Conservation (phyloP, 495 filamentous ascomycete species). For the Haplographium delicatum region DNA sequence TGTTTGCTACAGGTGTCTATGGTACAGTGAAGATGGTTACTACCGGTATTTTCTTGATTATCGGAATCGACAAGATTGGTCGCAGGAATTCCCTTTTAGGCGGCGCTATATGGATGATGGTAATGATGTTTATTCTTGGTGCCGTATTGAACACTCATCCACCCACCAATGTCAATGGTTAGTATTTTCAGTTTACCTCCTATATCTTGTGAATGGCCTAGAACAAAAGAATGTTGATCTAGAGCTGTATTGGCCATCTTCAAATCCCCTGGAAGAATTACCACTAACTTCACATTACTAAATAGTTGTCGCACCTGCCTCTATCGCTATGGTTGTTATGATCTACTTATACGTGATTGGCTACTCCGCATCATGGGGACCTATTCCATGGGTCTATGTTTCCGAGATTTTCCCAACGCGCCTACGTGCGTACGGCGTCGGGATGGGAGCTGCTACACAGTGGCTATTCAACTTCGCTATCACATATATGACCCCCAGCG, state of each 20-base stretch:
- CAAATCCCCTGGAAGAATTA: not conserved
- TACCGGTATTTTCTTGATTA: conserved; percentile 16
- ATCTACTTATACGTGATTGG: conserved; percentile 41
- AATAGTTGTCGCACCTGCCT: conserved; percentile 24
- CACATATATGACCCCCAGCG: conserved; percentile 47
- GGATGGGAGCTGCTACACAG: conserved; percentile 43
- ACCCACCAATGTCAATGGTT: conserved; percentile 14
- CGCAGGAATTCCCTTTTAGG: conserved; percentile 17
- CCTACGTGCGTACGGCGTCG: conserved; percentile 44
- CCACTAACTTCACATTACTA: not conserved
- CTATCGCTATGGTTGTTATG: conserved; percentile 46
- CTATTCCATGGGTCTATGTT: conserved; percentile 45
- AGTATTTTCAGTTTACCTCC: not conserved
- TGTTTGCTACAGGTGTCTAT: conserved; percentile 50
- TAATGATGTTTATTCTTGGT: conserved; percentile 22
- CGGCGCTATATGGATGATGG: conserved; percentile 20
- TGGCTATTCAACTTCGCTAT: conserved; percentile 55
- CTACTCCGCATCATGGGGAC: conserved; percentile 49
- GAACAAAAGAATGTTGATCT: too few species aligned
- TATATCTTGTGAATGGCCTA: too few species aligned
- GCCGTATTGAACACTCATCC: conserved; percentile 17
- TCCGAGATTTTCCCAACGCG: conserved; percentile 49
- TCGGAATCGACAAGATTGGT: conserved; percentile 21
- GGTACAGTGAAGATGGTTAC: conserved; percentile 40
- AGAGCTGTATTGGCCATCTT: too few species aligned